Conservation (phyloP, 78 protist genomes). For the Dictyostelium intermedium region DNA sequence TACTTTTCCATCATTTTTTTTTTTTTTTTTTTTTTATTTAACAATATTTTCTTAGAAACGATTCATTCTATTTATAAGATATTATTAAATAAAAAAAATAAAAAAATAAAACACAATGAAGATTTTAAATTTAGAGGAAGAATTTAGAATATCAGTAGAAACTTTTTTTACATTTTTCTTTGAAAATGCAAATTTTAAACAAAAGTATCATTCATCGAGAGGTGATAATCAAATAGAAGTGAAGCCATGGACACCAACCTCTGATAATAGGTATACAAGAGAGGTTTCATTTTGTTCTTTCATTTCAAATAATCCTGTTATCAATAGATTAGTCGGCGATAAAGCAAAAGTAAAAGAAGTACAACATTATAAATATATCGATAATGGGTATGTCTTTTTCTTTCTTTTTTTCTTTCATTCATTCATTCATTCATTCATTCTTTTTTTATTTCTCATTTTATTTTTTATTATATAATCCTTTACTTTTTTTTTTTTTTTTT, state of each 20-base stretch:
- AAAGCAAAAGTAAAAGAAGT: slow-evolving; percentile 73
- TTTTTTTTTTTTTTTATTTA: neutral
- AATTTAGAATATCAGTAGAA: slow-evolving; percentile 64
- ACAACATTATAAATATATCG: slow-evolving; percentile 47
- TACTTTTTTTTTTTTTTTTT: neutral
- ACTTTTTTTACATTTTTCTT: slow-evolving; percentile 74
- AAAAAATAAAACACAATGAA: slow-evolving; percentile 22
- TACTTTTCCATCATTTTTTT: neutral
- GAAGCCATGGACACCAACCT: slow-evolving; percentile 58
- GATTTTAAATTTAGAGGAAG: slow-evolving; percentile 55
- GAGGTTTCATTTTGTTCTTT: slow-evolving; percentile 36
- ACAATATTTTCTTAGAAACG: neutral
- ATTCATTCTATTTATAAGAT: neutral
- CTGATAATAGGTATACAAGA: slow-evolving; percentile 53
- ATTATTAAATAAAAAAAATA: neutral
- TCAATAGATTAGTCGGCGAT: slow-evolving; percentile 53
- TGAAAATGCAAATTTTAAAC: slow-evolving; percentile 53
- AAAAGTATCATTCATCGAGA: slow-evolving; percentile 61
- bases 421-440: neutral
- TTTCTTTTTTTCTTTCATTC: neutral
- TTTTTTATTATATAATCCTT: neutral
- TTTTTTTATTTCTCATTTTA: neutral
- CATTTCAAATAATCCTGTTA: slow-evolving; percentile 51
- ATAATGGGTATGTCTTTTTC: slow-evolving; percentile 10
- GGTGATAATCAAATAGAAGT: slow-evolving; percentile 70